Conservation (phyloP, 2,329 filamentous ascomycete species). For the Sporothrix humicola region DNA sequence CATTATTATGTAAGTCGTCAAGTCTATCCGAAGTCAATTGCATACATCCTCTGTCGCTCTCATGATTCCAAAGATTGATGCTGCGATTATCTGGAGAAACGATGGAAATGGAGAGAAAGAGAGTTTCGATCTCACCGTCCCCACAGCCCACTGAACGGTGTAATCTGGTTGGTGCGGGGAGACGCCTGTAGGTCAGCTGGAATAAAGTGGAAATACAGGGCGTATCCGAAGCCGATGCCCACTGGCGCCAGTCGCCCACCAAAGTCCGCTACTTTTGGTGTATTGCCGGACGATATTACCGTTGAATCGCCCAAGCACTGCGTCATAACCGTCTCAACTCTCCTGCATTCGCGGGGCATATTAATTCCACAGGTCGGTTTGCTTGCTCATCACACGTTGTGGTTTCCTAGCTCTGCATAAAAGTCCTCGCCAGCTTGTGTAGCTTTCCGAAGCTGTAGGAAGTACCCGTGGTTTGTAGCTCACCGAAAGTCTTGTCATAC, state of each 20-base stretch:
- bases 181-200: neutral
- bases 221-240: neutral
- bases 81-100: neutral
- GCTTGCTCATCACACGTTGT: neutral
- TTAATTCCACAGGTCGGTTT: neutral
- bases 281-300: neutral
- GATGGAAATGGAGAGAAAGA: neutral
- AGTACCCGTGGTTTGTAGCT: neutral
- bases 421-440: neutral
- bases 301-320: neutral
- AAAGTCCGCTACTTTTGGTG: neutral
- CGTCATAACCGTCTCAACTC: neutral
- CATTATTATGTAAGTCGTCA: neutral
- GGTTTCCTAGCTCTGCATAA: neutral
- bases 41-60: neutral
- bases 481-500: neutral
- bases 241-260: neutral
- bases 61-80: constrained; percentile 3
- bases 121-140: neutral
- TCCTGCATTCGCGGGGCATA: constrained; percentile 13
- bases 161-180: constrained; percentile 23
- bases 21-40: neutral
- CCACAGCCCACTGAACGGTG: constrained; percentile 7
- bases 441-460: neutral
- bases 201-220: constrained; percentile 11